Evolutionary conservation across 1,284 basidiomycete species (phyloP), one percentile per base, ranked within the genome.

Genomic region (Rhodofomes roseus): DNA sequence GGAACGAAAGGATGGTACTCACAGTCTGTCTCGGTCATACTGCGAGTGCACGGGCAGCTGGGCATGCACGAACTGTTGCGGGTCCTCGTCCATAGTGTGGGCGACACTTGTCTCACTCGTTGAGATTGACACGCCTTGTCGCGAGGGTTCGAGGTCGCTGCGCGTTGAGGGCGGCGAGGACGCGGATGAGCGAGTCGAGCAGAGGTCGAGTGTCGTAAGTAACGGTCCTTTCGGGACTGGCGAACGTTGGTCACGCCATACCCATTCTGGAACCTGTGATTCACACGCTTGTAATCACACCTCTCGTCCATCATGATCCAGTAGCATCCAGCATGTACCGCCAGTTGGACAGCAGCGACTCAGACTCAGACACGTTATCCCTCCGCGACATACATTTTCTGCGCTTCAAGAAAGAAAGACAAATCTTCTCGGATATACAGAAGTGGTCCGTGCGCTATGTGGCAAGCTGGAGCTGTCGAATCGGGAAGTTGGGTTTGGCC

Each of bases 21-120:
- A 73, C 72, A 73, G 66, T 56, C 68, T 66, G 57, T 72, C 71
- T 58, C 72, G 60, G 64, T 73, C 71, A 57, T 71, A 71, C 55
- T 66, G 66, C 22, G 68, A 66, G 60, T 70, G 67, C 53, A 67
- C 65, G 20, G 68, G 66, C 22, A 73, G 67, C 56, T 69, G 68
- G 48, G 66, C 65, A 59, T 72, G 71, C 44, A 73, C 66, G 59
- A 72, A 73, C 63, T 70, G 71, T 55, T 68, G 67, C 61, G 66
- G 68, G 31, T 73, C 72, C 29, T 73, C 72, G 12, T 73, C 72
- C 72, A 73, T 73, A 31, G 41, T 48, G 14, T 23, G 25, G 22
- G 46, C 18, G 23, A 29, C n/a, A n/a, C 55, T 29, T 25, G 27
- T 25, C 25, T 12, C 16, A 22, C 25, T 25, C 29, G 46, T 14